Base-by-base conservation (phyloP, 768 basidiomycete species). In the Hebeloma cylindrosporum region DNA sequence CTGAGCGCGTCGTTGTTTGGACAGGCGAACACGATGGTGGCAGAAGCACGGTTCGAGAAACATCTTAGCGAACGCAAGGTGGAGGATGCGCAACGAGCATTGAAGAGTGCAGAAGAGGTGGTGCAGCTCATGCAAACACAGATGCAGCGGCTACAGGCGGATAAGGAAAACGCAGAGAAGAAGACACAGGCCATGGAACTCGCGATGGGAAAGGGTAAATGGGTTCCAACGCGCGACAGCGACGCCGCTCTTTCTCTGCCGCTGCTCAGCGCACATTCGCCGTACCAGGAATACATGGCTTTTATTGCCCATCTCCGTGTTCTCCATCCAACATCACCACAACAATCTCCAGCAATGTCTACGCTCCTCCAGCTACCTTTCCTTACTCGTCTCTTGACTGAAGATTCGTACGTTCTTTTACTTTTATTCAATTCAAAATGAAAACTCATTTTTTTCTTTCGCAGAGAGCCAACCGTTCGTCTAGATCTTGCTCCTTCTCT, bases 21-120 rank as follows among this genome's bases (percentile, higher is more conserved):
- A 40, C 87, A 96, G 66, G 95, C 95, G 5, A 98, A 99, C 62
- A 84, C 78, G 5, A 99, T 99, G 96, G 95, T 98, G n/a, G 92
- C 90, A 0, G 88, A 92, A 60, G 95, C 94, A 16, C 79, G 93
- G 11, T 75, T 83, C 48, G 83, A 85, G 3, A 70, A 62, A 49
- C 65, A 72, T 26, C 60, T 73, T 50, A 84, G 88, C 72, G 77
- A 93, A 58, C 75, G 83, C 30, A 88, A 89, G 58, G 81, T 85
- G 2, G 78, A 79, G 47, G 82, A 83, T 23, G 83, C 90, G 8
- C 89, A 95, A 63, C 70, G 73, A 17, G 85, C 89, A 7, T 63
- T 94, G 47, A 82, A 77, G 53, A 79, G 81, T n/a, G 88, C 92
- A 0, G 93, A 95, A 64, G 88, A 93, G 48, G 86, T 85, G 3